phyloP scores from a whole-genome alignment of 257 asterid species.

The Salvia rosmarinus region DNA sequence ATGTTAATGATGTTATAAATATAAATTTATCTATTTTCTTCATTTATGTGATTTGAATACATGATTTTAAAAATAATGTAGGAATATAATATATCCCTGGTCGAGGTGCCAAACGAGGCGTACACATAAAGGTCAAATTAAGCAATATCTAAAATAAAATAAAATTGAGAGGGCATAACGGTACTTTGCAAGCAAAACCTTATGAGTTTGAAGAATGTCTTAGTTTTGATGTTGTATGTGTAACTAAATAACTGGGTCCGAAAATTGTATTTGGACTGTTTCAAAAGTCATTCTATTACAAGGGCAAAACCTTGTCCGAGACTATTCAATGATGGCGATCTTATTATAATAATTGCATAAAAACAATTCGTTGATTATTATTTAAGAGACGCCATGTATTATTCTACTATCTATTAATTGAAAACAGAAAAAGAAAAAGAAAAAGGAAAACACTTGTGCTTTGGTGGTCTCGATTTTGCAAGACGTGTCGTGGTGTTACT shows the following conservation, averaged over 20 bases:
- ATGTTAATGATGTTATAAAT: no score
- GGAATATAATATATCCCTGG: no score
- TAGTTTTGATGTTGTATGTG: not conserved
- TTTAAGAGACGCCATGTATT: not conserved
- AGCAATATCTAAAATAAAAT: not conserved
- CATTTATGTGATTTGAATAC: no score
- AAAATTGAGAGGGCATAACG: not conserved
- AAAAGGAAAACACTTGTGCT: not conserved
- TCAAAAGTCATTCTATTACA: not conserved
- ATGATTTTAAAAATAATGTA: no score
- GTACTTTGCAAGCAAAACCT: slow-evolving; percentile 1
- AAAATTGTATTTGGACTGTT: not conserved
- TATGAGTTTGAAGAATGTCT: slow-evolving; percentile 9
- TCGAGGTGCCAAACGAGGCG: not conserved
- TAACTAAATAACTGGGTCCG: slow-evolving; percentile 1
- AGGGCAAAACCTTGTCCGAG: not conserved
- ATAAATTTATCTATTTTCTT: no score
- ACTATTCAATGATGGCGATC: slow-evolving; percentile 20
- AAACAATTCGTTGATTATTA: not conserved
- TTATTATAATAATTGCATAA: not conserved
- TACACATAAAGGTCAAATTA: not conserved
- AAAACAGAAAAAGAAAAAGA: not conserved
- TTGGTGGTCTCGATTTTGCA: slow-evolving; percentile 32
- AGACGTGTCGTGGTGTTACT: slow-evolving; percentile 42
- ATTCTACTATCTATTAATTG: not conserved